Conservation (phyloP, 2,329 filamentous ascomycete genomes). For the Epichloe sibirici region DNA sequence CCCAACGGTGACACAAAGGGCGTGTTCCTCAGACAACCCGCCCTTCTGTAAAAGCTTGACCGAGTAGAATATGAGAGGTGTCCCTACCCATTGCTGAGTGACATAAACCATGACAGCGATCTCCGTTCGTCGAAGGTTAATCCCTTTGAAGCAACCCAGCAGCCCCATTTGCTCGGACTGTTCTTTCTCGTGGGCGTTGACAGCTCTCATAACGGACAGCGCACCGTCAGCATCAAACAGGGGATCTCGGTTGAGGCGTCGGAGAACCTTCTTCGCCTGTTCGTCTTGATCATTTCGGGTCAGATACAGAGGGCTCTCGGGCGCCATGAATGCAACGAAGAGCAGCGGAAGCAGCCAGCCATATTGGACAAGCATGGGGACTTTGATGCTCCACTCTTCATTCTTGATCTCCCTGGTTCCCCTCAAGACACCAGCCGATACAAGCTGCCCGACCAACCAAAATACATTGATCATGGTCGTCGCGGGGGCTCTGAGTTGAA, state of each 20-base stretch:
- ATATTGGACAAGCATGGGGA: neutral
- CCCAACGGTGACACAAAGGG: constrained; percentile 35
- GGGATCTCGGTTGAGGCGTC: neutral
- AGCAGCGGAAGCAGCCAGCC: neutral
- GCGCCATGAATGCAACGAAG: neutral
- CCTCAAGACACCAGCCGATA: neutral
- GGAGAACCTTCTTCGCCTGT: neutral
- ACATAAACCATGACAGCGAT: constrained; percentile 37
- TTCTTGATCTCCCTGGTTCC: neutral
- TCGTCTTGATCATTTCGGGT: neutral
- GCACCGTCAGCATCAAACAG: neutral
- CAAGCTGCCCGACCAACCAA: neutral
- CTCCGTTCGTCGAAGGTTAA: constrained; percentile 21
- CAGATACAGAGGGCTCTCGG: neutral
- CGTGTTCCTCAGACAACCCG: constrained; percentile 26
- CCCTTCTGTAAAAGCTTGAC: constrained; percentile 40
- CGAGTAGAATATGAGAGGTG: constrained; percentile 39
- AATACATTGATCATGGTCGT: constrained; percentile 2
- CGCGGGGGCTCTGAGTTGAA: neutral
- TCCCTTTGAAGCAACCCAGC: neutral
- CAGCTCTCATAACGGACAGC: neutral
- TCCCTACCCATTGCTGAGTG: constrained; percentile 40
- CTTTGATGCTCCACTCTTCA: neutral
- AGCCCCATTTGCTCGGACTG: neutral
- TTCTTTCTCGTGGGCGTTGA: neutral